phyloP scores from a whole-genome alignment of 768 basidiomycete species.

The Tricholomella constricta region DNA sequence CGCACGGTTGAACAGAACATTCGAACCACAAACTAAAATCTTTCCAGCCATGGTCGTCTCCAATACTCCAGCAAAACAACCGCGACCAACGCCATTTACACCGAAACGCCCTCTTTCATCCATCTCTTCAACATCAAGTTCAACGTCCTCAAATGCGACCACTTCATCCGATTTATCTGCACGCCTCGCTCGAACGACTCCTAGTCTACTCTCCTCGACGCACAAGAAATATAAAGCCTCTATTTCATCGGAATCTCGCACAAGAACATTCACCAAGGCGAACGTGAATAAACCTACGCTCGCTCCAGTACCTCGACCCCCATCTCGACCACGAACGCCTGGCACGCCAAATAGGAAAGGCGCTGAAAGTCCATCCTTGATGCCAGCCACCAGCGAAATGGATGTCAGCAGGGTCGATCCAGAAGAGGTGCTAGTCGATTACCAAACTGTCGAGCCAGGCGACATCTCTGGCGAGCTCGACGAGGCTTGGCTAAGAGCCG shows the following conservation, averaged over 20 bases:
- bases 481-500: slow-evolving; percentile 49
- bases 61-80: slow-evolving; percentile 36
- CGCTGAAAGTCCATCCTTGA: slow-evolving; percentile 49
- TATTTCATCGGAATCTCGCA: slow-evolving; percentile 47
- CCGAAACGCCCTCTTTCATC: slow-evolving; percentile 53
- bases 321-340: slow-evolving; percentile 59
- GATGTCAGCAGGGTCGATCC: slow-evolving; percentile 73
- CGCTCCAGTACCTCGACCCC: slow-evolving; percentile 54
- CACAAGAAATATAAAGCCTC: slow-evolving; percentile 71
- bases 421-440: slow-evolving; percentile 79
- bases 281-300: slow-evolving; percentile 34
- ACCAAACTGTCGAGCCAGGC: slow-evolving; percentile 63
- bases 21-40: neutral
- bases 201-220: slow-evolving; percentile 37
- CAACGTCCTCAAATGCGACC: slow-evolving; percentile 30
- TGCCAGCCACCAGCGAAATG: slow-evolving; percentile 63
- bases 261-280: slow-evolving; percentile 16
- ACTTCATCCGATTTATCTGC: slow-evolving; percentile 24
- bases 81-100: slow-evolving; percentile 50
- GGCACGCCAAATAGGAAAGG: slow-evolving; percentile 47
- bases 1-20: slow-evolving; percentile 17
- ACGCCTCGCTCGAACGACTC: slow-evolving; percentile 33
- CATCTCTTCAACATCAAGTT: slow-evolving; percentile 18
- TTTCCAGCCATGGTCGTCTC: slow-evolving; percentile 21
- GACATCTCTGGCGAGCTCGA: slow-evolving; percentile 75